Percentiles rank a stretch among this genome's conserved stretches.
Evolutionary conservation across 2,329 filamentous ascomycete genomes (phyloP).

Genomic region (Paecilomyces dactylethromorphus): DNA sequence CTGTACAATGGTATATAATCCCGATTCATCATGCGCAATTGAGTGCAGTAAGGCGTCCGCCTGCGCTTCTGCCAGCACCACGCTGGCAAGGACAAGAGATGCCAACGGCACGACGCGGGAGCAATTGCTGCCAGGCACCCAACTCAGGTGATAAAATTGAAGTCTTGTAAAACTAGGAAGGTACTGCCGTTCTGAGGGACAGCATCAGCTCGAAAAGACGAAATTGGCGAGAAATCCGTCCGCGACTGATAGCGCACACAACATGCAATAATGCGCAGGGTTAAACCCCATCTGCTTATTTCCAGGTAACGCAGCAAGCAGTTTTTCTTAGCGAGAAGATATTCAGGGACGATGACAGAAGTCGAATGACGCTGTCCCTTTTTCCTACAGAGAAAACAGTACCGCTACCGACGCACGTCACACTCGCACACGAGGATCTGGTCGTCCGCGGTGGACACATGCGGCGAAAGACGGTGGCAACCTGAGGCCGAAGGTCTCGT

Average conservation of each 20-base stretch:
- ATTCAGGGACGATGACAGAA: background rate
- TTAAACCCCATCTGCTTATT: background rate
- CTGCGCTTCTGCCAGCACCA: constrained; percentile 13
- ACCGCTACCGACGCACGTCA: constrained; percentile 8
- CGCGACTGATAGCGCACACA: background rate
- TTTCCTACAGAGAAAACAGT: constrained; percentile 4
- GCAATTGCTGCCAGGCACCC: background rate
- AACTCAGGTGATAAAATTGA: background rate
- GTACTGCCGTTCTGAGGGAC: background rate
- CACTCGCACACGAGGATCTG: constrained; percentile 1
- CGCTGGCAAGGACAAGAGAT: constrained; percentile 11
- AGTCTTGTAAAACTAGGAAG: background rate
- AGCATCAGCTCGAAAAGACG: background rate
- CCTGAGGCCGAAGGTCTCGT: constrained; percentile 6
- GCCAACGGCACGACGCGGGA: background rate
- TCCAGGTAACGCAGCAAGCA: background rate
- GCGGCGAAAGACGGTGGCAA: constrained; percentile 4
- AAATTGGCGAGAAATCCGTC: background rate
- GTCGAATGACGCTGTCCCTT: constrained; percentile 1
- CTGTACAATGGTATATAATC: constrained; percentile 14
- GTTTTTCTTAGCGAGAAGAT: background rate
- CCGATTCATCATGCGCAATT: constrained; percentile 30
- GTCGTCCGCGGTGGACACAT: background rate
- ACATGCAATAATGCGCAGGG: background rate
- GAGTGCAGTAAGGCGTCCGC: constrained; percentile 14